These are phyloP conservation scores for Nevesoporus exiguus DNA, from an alignment of 768 basidiomycete genomes.

Conservation along the genomic window DNA sequence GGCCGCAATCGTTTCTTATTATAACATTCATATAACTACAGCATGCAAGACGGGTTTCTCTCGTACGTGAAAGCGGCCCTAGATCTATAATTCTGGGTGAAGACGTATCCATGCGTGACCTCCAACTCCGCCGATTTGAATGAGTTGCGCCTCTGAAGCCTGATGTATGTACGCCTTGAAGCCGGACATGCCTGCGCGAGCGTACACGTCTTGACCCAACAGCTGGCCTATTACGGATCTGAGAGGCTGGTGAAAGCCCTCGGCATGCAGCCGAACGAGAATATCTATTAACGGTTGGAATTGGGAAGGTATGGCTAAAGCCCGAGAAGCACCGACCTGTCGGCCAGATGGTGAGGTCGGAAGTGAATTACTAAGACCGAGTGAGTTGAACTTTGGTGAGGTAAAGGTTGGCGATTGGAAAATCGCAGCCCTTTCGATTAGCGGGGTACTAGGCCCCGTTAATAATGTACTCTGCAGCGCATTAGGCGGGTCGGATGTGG, in stretches of 20 bases:
- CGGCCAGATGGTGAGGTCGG: not conserved
- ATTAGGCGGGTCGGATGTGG: constrained; percentile 12
- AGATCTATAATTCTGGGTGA: constrained; percentile 23
- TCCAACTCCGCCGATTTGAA: constrained; percentile 40
- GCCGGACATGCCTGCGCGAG: constrained; percentile 37
- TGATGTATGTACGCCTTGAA: constrained; percentile 41
- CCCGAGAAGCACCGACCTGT: not conserved
- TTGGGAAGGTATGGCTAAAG: constrained; percentile 7
- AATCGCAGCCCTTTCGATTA: constrained; percentile 2
- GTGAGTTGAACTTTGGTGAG: not conserved
- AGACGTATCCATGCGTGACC: constrained; percentile 37
- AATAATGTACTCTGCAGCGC: constrained; percentile 5
- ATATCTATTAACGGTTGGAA: constrained; percentile 33
- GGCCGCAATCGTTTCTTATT: not conserved
- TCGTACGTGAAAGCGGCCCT: constrained; percentile 8
- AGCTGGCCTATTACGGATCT: constrained; percentile 38
- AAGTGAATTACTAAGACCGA: not conserved
- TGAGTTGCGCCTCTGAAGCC: constrained; percentile 38
- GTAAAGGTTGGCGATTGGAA: not conserved
- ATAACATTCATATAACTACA: constrained; percentile 20
- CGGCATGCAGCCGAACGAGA: constrained; percentile 31
- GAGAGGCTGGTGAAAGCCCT: constrained; percentile 33
- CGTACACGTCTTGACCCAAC: constrained; percentile 35
- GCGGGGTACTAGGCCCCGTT: constrained; percentile 5
- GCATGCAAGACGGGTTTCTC: constrained; percentile 5